These are phyloP conservation scores for Cutaneotrichosporon cyanovorans DNA, from an alignment of 1,284 basidiomycete genomes.

Conservation along the genomic window DNA sequence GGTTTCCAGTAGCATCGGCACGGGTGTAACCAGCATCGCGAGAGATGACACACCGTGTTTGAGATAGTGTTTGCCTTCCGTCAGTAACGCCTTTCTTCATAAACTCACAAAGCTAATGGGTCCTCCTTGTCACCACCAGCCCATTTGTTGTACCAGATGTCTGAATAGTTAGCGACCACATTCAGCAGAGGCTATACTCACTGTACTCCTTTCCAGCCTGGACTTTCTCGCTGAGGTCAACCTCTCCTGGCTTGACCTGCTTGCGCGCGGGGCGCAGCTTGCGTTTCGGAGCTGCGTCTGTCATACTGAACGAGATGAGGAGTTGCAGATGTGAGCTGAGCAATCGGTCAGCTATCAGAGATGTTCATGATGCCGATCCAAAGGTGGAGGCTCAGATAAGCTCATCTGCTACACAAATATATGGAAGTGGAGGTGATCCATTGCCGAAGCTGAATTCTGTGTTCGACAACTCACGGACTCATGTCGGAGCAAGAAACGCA, in stretches of 20 bases:
- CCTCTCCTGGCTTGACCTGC: conserved; percentile 80
- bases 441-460: too few relatives aligned
- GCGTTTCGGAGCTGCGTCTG: conserved; percentile 28
- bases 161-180: conserved; percentile 47
- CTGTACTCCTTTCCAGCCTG: conserved; percentile 95
- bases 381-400: background rate
- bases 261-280: conserved; percentile 64
- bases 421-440: conserved; percentile 1
- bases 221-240: conserved; percentile 75
- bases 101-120: conserved; percentile 73
- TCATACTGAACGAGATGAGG: conserved; percentile 19
- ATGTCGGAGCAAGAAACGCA: too few relatives aligned
- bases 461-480: too few relatives aligned
- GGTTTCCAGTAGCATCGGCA: conserved; percentile 80
- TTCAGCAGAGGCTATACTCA: conserved; percentile 47
- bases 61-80: conserved; percentile 69
- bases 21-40: conserved; percentile 87
- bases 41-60: conserved; percentile 71
- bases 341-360: too few relatives aligned
- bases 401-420: background rate
- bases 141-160: conserved; percentile 99
- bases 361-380: too few relatives aligned
- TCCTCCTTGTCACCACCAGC: conserved; percentile 91
- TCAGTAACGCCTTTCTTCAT: conserved; percentile 1
- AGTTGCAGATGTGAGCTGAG: background rate